Evolutionary conservation across 164 flowering plant species (phyloP).

Genomic region (Akebia trifoliata): DNA sequence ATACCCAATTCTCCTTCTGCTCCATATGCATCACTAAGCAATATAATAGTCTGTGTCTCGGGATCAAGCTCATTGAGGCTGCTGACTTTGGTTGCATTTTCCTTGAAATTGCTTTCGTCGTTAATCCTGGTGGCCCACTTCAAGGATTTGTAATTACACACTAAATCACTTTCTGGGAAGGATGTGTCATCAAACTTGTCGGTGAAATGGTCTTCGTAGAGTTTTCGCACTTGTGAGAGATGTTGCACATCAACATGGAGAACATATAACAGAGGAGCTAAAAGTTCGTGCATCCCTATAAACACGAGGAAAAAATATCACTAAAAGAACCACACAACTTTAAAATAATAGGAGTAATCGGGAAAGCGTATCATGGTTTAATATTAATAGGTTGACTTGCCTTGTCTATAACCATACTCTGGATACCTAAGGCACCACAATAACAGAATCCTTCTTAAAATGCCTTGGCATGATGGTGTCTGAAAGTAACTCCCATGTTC

Average conservation of each 20-base stretch:
- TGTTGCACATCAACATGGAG: slow-evolving; percentile 81
- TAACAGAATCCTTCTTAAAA: slow-evolving; percentile 70
- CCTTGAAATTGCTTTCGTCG: slow-evolving; percentile 33
- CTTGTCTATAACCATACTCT: slow-evolving; percentile 87
- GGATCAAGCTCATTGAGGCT: slow-evolving; percentile 67
- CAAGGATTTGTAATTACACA: slow-evolving; percentile 42
- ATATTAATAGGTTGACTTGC: slow-evolving; percentile 24
- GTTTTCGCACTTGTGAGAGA: slow-evolving; percentile 66
- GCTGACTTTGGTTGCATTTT: slow-evolving; percentile 24
- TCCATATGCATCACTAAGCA: slow-evolving; percentile 87
- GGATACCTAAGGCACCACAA: slow-evolving; percentile 93
- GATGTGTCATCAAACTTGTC: slow-evolving; percentile 84
- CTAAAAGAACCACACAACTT: not conserved
- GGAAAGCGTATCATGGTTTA: not conserved
- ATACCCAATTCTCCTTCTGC: slow-evolving; percentile 96
- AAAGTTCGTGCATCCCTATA: slow-evolving; percentile 95
- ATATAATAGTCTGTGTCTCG: slow-evolving; percentile 51
- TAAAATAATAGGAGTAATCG: not conserved
- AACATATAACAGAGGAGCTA: slow-evolving; percentile 88
- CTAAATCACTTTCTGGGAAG: slow-evolving; percentile 50
- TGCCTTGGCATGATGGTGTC: slow-evolving; percentile 77
- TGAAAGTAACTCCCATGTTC: slow-evolving; percentile 92
- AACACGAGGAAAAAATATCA: slow-evolving; percentile 5
- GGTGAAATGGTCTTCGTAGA: slow-evolving; percentile 65
- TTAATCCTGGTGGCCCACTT: slow-evolving; percentile 19